phyloP scores from a whole-genome alignment of 805 yeast species.

The Metschnikowia lochheadii region DNA sequence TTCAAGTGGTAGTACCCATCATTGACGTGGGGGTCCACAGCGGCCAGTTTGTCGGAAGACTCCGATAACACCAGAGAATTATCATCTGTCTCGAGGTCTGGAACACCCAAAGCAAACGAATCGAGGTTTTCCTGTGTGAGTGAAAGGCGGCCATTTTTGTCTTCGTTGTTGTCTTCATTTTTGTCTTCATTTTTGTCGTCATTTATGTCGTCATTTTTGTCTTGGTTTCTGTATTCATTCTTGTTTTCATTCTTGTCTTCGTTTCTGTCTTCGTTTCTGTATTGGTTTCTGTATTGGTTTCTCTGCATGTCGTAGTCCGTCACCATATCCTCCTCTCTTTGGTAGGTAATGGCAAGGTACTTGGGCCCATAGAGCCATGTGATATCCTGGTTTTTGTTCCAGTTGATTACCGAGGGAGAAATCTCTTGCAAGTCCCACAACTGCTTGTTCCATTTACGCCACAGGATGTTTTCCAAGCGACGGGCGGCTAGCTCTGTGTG shows the following conservation, averaged over 20 bases:
- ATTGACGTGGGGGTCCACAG: constrained; percentile 4
- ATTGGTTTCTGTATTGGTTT: no score
- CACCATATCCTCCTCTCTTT: not conserved
- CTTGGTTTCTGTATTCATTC: no score
- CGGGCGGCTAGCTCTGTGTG: constrained; percentile 20
- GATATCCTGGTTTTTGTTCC: constrained; percentile 52
- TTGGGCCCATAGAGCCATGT: constrained; percentile 55
- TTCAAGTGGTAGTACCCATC: constrained; percentile 17
- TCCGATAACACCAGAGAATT: constrained; percentile 10
- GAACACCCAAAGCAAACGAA: not conserved
- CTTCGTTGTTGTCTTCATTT: no score
- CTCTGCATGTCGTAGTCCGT: not conserved
- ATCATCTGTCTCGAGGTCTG: constrained; percentile 12
- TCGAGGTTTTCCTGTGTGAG: constrained; percentile 9
- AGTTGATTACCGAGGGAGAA: constrained; percentile 45
- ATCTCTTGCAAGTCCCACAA: constrained; percentile 25
- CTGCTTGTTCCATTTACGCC: constrained; percentile 39
- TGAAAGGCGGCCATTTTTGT: not conserved
- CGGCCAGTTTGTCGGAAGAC: constrained; percentile 7
- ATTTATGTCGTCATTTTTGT: no score
- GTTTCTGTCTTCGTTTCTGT: no score
- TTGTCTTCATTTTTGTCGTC: no score
- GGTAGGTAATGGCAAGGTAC: constrained; percentile 9
- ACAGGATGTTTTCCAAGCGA: constrained; percentile 33
- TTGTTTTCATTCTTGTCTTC: no score